Evolutionary conservation across 2,329 filamentous ascomycete species (phyloP).

Genomic region (Fusarium sp.): DNA sequence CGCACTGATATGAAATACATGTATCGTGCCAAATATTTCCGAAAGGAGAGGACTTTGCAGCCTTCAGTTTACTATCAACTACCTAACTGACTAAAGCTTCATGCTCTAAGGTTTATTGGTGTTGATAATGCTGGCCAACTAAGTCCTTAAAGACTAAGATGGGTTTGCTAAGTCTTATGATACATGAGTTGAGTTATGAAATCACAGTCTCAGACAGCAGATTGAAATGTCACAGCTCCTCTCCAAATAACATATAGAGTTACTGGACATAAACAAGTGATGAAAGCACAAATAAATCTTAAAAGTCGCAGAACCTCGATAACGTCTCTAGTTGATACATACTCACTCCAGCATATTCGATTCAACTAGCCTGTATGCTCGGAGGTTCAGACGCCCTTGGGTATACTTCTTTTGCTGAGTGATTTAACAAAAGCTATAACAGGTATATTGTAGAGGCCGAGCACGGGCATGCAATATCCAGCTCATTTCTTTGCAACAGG

Average conservation of each 20-base stretch:
- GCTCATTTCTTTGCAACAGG: not conserved
- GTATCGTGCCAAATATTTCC: not conserved
- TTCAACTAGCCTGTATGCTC: conserved; percentile 32
- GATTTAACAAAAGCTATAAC: not conserved
- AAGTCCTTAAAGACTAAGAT: no score
- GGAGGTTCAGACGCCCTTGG: conserved; percentile 29
- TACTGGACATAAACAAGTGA: no score
- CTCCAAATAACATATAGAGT: no score
- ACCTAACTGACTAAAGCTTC: not conserved
- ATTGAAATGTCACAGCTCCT: no score
- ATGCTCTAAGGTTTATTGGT: rapidly evolving
- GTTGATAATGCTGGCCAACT: not conserved
- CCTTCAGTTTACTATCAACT: not conserved
- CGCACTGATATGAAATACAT: not conserved
- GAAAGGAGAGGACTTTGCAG: not conserved
- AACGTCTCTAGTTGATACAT: no score
- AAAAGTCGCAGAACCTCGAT: no score
- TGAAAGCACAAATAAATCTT: no score
- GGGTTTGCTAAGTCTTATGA: not conserved
- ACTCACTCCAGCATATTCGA: conserved; percentile 14
- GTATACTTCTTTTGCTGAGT: not conserved
- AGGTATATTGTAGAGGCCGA: not conserved
- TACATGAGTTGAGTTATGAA: no score
- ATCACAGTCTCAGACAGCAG: no score
- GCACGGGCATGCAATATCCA: no score